Evolutionary conservation across 2,329 filamentous ascomycete genomes (phyloP).

Genomic region (Pseudogymnoascus sp.): DNA sequence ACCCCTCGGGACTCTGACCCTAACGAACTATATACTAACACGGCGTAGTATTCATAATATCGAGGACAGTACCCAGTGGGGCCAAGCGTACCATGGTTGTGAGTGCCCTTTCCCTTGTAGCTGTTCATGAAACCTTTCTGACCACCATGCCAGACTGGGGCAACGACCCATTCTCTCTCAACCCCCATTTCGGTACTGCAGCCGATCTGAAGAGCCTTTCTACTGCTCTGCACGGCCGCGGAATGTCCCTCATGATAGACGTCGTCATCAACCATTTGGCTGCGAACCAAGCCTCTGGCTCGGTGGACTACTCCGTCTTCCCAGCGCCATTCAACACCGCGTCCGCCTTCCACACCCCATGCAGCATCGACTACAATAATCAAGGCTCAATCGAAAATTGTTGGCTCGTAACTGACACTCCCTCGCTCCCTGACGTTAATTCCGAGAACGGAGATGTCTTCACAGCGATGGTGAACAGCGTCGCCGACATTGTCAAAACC

Average conservation of each 20-base stretch:
- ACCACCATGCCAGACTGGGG: conserved; percentile 32
- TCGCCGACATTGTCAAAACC: conserved; percentile 32
- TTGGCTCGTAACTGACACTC: conserved; percentile 42
- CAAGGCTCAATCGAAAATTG: conserved; percentile 32
- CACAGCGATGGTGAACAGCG: conserved; percentile 33
- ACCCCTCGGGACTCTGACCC: conserved; percentile 27
- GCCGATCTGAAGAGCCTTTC: conserved; percentile 38
- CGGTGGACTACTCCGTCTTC: conserved; percentile 47
- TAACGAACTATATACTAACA: conserved; percentile 29
- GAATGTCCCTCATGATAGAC: conserved; percentile 43
- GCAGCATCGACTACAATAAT: conserved; percentile 46
- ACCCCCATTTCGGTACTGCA: conserved; percentile 38
- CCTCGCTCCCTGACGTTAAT: conserved; percentile 39
- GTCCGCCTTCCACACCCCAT: conserved; percentile 54
- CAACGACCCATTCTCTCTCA: conserved; percentile 36
- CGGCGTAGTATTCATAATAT: conserved; percentile 16
- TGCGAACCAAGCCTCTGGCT: conserved; percentile 37
- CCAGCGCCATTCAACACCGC: conserved; percentile 44
- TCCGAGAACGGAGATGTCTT: conserved; percentile 36
- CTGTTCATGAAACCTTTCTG: neutral
- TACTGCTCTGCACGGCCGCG: conserved; percentile 33
- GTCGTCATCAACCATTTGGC: conserved; percentile 43
- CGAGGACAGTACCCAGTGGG: conserved; percentile 31
- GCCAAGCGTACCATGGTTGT: conserved; percentile 42
- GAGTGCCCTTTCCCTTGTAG: neutral